These are phyloP conservation scores for Russula sp. DNA, from an alignment of 768 basidiomycete genomes.

Conservation along the genomic window DNA sequence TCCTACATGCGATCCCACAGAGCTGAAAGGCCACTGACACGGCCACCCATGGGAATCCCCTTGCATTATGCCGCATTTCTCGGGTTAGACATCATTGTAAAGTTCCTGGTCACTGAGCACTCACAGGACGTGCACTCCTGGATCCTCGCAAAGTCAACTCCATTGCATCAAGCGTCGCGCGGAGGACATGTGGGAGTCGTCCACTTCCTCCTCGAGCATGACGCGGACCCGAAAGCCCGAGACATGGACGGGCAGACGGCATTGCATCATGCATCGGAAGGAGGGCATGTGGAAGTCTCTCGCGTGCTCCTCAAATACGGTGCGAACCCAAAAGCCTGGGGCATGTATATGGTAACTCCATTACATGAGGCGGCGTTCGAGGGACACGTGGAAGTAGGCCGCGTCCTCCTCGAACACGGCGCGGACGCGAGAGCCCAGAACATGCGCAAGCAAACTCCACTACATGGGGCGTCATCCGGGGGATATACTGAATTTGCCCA, in stretches of 20 bases:
- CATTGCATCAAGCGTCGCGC: not conserved
- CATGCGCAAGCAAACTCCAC: too few species aligned
- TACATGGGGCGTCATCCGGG: too few species aligned
- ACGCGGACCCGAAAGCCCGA: not conserved
- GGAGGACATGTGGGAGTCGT: not conserved
- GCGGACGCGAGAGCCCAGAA: too few species aligned
- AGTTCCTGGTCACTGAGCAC: not conserved
- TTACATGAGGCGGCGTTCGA: too few species aligned
- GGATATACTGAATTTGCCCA: too few species aligned
- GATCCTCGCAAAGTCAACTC: not conserved
- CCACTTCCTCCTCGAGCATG: not conserved
- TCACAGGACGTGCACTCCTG: not conserved
- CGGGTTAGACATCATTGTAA: too few species aligned
- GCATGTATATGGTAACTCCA: too few species aligned
- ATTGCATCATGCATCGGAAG: not conserved
- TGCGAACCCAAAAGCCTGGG: too few species aligned
- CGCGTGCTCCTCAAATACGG: too few species aligned
- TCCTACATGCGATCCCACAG: not conserved
- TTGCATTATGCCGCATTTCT: too few species aligned
- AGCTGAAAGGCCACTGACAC: not conserved
- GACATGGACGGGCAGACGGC: not conserved
- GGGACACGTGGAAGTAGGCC: too few species aligned
- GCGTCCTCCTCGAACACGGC: too few species aligned
- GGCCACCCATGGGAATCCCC: not conserved
- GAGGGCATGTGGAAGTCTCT: not conserved